Evolutionary conservation across 345 rosid genomes (phyloP).

Genomic region (Salix udensis): DNA sequence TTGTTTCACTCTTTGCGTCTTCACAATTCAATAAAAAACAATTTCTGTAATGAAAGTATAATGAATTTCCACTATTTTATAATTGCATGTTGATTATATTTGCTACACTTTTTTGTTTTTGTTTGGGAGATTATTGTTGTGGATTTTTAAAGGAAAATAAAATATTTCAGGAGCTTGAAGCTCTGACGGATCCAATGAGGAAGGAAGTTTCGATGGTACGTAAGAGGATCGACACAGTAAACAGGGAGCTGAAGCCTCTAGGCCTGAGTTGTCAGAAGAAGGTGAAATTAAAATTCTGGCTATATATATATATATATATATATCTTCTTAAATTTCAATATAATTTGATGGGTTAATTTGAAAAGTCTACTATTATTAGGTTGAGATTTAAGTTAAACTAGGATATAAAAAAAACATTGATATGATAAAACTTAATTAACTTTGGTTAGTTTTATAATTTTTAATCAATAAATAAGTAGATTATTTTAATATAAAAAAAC

Average conservation of each 20-base stretch:
- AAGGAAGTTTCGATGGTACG: constrained; percentile 52
- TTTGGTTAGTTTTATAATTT: no score
- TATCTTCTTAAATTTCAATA: no score
- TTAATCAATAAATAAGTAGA: no score
- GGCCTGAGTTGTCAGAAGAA: constrained; percentile 59
- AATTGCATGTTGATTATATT: background rate
- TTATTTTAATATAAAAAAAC: no score
- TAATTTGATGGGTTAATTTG: no score
- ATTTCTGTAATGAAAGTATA: background rate
- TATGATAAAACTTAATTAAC: no score
- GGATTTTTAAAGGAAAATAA: background rate
- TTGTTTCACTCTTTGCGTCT: no score
- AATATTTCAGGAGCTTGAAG: constrained; percentile 56
- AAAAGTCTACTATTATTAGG: no score
- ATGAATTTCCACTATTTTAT: background rate
- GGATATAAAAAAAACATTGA: no score
- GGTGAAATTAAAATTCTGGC: constrained; percentile 25
- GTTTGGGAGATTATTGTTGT: background rate
- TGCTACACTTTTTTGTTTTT: background rate
- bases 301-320: no score
- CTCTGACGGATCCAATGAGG: constrained; percentile 65
- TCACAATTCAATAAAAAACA: no score
- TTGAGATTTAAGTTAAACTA: no score
- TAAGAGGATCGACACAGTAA: constrained; percentile 48
- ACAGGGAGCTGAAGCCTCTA: constrained; percentile 52